Percentiles rank a stretch among this genome's conserved stretches.
phyloP scores from a whole-genome alignment of 495 filamentous ascomycete species.

The Cercophora scortea region DNA sequence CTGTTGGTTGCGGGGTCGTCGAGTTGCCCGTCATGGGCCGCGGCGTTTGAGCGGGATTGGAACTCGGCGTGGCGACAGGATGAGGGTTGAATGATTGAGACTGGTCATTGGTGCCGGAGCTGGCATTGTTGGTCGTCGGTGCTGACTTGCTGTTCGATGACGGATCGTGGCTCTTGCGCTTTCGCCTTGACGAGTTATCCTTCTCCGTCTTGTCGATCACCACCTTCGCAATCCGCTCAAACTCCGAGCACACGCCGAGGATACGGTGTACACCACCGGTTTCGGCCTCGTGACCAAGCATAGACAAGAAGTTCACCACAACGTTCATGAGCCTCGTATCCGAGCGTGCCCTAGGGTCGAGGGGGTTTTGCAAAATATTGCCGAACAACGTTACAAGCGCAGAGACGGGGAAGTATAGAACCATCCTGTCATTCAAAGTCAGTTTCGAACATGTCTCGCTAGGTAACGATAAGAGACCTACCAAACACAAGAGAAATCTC shows the following conservation, averaged over 20 bases:
- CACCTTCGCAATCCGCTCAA: conserved; percentile 86
- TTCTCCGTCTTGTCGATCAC: conserved; percentile 88
- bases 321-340: conserved; percentile 87
- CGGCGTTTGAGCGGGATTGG: conserved; percentile 8
- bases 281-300: conserved; percentile 64
- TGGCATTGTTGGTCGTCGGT: background rate
- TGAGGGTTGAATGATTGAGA: conserved; percentile 26
- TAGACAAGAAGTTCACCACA: conserved; percentile 79
- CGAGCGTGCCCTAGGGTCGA: conserved; percentile 76
- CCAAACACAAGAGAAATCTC: conserved; percentile 94
- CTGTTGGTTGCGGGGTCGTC: conserved; percentile 26
- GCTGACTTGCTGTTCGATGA: conserved; percentile 10
- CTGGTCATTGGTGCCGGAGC: conserved; percentile 11
- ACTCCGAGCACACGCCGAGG: conserved; percentile 87
- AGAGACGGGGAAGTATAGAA: conserved; percentile 95
- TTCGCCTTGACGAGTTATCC: conserved; percentile 66
- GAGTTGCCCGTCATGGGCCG: conserved; percentile 26
- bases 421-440: conserved; percentile 55
- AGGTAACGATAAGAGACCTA: conserved; percentile 37
- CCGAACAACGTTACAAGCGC: conserved; percentile 93
- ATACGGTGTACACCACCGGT: conserved; percentile 86
- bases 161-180: conserved; percentile 63
- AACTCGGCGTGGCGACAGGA: conserved; percentile 7
- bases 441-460: conserved; percentile 2
- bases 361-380: conserved; percentile 93